Evolutionary conservation across 495 filamentous ascomycete genomes (phyloP), one percentile per base, ranked within the genome.

Genomic region (Paragyromitra xinjiangensis): DNA sequence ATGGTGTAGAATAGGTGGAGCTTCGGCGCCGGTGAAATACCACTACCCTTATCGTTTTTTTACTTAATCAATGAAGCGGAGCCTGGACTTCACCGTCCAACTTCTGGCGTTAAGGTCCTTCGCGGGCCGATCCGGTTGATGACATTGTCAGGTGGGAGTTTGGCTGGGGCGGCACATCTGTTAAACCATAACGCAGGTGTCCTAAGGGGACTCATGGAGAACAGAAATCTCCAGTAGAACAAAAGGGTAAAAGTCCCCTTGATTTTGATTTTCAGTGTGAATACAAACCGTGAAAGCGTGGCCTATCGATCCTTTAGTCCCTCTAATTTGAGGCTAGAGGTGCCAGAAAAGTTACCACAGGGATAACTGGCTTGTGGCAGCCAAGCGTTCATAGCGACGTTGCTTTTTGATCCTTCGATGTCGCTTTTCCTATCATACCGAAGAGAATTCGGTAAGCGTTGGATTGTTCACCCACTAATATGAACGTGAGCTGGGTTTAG

Each of bases 231-330:
- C 88, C 86, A 90, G 87, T 90, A 88, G 89, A 90, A 89, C 87
- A 90, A 90, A 91, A 91, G 89, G 89, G 89, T 88, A 90, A 89
- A 91, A 90, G 88, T 90, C 88, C 88, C 87, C 87, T 90, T 91
- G 87, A 90, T 90, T 91, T 90, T 91, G 87, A 90, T 90, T 90
- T 90, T 91, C 88, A 91, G 89, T 90, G 87, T 90, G 88, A 90
- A 90, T 90, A 90, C 87, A 89, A 90, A 89, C 87, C 87, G 89
- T 89, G 87, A 90, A 91, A 91, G 88, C 89, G 87, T 89, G 87
- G 88, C 89, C 88, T 90, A 90, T 91, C 87, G 87, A 90, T 91
- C 88, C 89, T 90, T 90, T 91, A 90, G 89, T 89, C 88, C 88
- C 87, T 90, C 87, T 87, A 89, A 89, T 90, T 89, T 91, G 87